These are phyloP conservation scores for Marvania coccoides DNA, from an alignment of 139 green algal genomes.

Conservation along the genomic window DNA sequence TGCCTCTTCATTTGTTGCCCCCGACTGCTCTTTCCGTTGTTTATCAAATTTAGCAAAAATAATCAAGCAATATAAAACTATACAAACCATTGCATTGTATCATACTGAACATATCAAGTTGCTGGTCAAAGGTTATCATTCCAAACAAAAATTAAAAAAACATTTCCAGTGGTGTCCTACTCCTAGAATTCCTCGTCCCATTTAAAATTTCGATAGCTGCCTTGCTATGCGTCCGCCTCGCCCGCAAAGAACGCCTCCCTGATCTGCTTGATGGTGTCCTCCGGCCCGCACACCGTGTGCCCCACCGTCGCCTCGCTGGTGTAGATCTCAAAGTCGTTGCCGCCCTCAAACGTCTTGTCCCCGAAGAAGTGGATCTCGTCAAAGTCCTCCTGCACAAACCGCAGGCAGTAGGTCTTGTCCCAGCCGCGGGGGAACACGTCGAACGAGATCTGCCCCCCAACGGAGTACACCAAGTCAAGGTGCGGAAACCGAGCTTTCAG, in stretches of 20 bases:
- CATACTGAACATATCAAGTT: too few species aligned
- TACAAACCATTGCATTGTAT: too few species aligned
- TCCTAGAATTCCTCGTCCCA: too few species aligned
- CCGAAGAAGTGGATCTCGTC: conserved; percentile 99
- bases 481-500: conserved; percentile 85
- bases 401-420: conserved; percentile 99
- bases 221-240: too few species aligned
- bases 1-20: too few species aligned
- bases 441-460: conserved; percentile 98
- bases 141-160: too few species aligned
- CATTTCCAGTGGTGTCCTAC: too few species aligned
- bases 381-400: conserved; percentile 85
- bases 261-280: conserved; percentile 80
- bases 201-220: too few species aligned
- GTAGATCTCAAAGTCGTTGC: conserved; percentile 99
- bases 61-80: too few species aligned
- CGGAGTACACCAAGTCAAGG: conserved; percentile 84
- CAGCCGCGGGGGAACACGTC: conserved; percentile 95
- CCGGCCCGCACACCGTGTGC: conserved; percentile 84
- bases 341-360: conserved; percentile 97
- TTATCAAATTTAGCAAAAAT: too few species aligned
- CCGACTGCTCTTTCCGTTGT: too few species aligned
- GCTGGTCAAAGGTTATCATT: too few species aligned
- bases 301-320: conserved; percentile 72
- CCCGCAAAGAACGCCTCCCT: conserved; percentile 77